phyloP scores from a whole-genome alignment of 2,329 filamentous ascomycete genomes.

The Botrytis fragariae region DNA sequence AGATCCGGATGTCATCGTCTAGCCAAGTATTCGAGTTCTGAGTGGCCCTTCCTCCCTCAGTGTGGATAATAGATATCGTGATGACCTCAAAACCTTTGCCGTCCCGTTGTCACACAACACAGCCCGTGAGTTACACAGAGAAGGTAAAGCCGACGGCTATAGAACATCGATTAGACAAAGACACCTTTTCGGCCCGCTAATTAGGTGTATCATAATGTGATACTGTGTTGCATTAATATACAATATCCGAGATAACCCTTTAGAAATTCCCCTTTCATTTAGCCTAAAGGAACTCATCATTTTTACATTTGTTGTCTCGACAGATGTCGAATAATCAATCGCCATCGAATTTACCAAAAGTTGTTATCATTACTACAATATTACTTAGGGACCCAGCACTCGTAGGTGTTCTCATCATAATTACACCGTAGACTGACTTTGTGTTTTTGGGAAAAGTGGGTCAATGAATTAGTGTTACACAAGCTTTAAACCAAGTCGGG shows the following conservation, averaged over 20 bases:
- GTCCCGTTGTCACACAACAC: neutral
- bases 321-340: neutral
- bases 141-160: neutral
- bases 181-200: neutral
- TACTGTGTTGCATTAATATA: neutral
- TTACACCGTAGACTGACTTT: neutral
- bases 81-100: neutral
- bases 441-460: constrained; percentile 1
- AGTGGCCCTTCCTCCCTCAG: neutral
- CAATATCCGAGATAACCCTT: neutral
- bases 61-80: neutral
- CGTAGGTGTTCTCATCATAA: neutral
- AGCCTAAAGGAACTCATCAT: neutral
- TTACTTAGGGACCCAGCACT: neutral
- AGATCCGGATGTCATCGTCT: neutral
- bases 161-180: neutral
- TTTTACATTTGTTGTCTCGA: neutral
- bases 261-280: neutral
- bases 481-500: neutral
- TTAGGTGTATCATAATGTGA: neutral
- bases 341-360: neutral
- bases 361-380: neutral
- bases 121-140: neutral
- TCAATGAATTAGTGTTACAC: neutral
- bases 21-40: neutral